Base-by-base conservation (phyloP, 2,329 filamentous ascomycete genomes). In the Xylariaceae sp. region DNA sequence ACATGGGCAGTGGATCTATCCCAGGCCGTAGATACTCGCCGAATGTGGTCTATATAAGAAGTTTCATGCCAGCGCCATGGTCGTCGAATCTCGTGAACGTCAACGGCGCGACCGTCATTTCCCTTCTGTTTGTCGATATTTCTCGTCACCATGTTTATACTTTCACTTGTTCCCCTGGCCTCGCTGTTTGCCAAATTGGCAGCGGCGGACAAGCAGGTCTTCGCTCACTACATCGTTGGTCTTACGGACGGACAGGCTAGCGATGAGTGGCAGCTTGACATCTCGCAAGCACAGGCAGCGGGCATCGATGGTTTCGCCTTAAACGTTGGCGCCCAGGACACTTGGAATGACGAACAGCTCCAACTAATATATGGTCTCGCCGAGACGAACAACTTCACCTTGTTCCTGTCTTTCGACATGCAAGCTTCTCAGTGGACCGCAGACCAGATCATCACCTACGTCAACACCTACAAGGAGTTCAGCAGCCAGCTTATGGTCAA, bases 401-500 rank as follows among this genome's bases (percentile, higher is more conserved):
- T 73, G 43, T 73, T 73, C 57, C 46, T 72, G 10, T 72, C 70
- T 0, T 73, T 65, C 47, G 64, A 72, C 55, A 67, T 67, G 66
- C 59, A 56, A 3, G 65, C 65, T 8, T 62, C 59, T 16, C 57
- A 61, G 46, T 73, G 63, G 68, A 37, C 30, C 19, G 55, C 63
- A 22, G 59, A 63, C 46, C 57, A 63, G 47, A 65, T 70, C 47
- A 49, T 59, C 29, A 44, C 51, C 40, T 64, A 69, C 41, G 67
- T 75, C 56, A 72, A 72, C 58, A 64, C 65, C 18, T 71, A 70
- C 63, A 71, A 70, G 52, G 55, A 59, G 9, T 70, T 67, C 8
- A 49, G 62, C 12, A 72, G 72, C 12, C 73, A 79, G 57, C 66
- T 73, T 56, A 70, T 68, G 47, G 69, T 75, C 49, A 67, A 75